Evolutionary conservation across 192 early-diverging fungal genomes (phyloP).

Genomic region (Funneliformis geosporum): DNA sequence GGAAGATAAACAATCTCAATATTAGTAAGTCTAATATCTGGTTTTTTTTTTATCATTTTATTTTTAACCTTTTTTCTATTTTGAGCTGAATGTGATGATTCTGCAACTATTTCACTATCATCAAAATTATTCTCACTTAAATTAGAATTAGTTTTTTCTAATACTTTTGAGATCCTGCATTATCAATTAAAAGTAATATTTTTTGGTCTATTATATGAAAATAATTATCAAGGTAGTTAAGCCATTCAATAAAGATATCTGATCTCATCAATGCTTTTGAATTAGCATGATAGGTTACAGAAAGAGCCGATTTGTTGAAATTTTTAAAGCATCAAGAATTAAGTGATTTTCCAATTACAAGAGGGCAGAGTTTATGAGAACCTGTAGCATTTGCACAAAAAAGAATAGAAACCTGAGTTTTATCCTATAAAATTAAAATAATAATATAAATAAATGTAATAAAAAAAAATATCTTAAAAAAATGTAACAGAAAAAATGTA

Average conservation of each 20-base stretch:
- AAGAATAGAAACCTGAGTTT: not conserved
- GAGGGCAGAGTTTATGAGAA: not conserved
- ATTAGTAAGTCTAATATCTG: not conserved
- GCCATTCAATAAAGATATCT: slow-evolving; percentile 27
- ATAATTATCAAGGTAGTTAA: slow-evolving; percentile 17
- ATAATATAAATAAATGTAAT: not conserved
- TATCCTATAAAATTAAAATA: slow-evolving; percentile 19
- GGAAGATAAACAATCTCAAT: slow-evolving; percentile 16
- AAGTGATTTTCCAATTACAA: slow-evolving; percentile 23
- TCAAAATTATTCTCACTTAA: not conserved
- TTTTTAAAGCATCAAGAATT: slow-evolving; percentile 20
- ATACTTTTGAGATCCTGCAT: slow-evolving; percentile 1
- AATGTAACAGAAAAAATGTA: not conserved
- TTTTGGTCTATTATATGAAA: not conserved
- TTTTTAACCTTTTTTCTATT: not conserved
- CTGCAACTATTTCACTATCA: not conserved
- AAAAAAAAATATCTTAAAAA: not conserved
- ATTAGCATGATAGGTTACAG: slow-evolving; percentile 11
- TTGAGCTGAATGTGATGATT: not conserved
- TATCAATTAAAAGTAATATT: slow-evolving; percentile 21
- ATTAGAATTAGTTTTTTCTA: not conserved
- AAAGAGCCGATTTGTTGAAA: slow-evolving; percentile 6
- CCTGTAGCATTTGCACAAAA: slow-evolving; percentile 1
- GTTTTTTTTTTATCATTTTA: not conserved
- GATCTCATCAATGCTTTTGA: slow-evolving; percentile 4